A percentile compares a stretch with the other conserved stretches of the same genome.
Evolutionary conservation across 2,329 filamentous ascomycete species (phyloP).

Genomic region (Clathrospora elynae): DNA sequence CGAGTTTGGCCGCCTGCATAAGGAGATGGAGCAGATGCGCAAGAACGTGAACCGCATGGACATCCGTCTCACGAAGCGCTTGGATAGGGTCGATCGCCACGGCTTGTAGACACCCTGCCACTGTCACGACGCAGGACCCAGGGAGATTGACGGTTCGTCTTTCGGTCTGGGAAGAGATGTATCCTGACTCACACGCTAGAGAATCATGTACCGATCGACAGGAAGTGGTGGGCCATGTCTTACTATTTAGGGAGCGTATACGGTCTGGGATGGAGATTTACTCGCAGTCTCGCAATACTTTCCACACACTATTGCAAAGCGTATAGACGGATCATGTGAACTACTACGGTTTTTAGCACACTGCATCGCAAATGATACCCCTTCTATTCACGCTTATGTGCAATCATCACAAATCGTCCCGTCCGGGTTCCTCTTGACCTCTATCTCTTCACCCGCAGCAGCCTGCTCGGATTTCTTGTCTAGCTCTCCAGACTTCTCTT

Average conservation of each 20-base stretch:
- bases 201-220: no score
- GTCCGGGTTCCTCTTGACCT: slow-evolving; percentile 42
- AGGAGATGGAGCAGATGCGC: slow-evolving; percentile 20
- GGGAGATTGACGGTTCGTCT: no score
- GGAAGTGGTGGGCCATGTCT: background rate
- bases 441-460: background rate
- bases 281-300: no score
- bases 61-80: slow-evolving; percentile 22
- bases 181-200: no score
- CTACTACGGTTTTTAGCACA: background rate
- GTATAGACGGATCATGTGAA: background rate
- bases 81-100: slow-evolving; percentile 15
- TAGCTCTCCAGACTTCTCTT: slow-evolving; percentile 6
- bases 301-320: background rate
- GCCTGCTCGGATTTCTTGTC: slow-evolving; percentile 3
- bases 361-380: background rate
- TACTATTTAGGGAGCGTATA: background rate
- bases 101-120: no score
- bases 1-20: slow-evolving; percentile 15
- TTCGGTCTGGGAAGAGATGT: no score
- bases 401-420: slow-evolving; percentile 48
- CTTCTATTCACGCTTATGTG: slow-evolving; percentile 18
- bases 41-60: slow-evolving; percentile 25
- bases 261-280: no score
- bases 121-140: no score